Evolutionary conservation across 164 flowering plant genomes (phyloP).

Genomic region (Sextonia rubra): DNA sequence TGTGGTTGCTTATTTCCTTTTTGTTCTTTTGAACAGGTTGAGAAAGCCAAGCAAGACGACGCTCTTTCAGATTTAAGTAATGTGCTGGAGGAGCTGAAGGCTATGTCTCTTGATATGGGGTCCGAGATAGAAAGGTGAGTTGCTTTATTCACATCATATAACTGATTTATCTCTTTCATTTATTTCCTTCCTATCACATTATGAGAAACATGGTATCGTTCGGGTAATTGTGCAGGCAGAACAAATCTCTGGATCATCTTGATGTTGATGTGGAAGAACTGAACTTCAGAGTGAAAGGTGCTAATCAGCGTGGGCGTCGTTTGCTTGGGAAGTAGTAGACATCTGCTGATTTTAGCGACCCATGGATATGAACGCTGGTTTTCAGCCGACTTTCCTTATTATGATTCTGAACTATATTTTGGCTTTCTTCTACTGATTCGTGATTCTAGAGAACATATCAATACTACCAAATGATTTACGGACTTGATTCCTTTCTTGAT

Average conservation of each 20-base stretch:
- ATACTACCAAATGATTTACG: too few relatives aligned
- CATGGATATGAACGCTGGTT: not conserved
- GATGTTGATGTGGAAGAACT: slow-evolving; percentile 63
- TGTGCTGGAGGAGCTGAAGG: slow-evolving; percentile 17
- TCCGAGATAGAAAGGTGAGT: slow-evolving; percentile 42
- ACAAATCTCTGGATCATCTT: slow-evolving; percentile 52
- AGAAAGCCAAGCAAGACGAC: slow-evolving; percentile 21
- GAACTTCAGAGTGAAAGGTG: slow-evolving; percentile 49
- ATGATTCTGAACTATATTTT: not conserved
- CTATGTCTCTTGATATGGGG: slow-evolving; percentile 23
- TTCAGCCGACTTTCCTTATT: not conserved
- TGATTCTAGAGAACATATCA: not conserved
- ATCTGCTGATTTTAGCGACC: not conserved
- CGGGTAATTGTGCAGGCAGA: slow-evolving; percentile 55
- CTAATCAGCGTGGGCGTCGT: slow-evolving; percentile 58
- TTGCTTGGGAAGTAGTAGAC: slow-evolving; percentile 13
- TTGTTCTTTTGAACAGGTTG: slow-evolving; percentile 14
- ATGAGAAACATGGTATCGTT: not conserved
- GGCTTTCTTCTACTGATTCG: not conserved
- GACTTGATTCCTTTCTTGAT: too few relatives aligned
- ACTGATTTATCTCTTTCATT: too few relatives aligned
- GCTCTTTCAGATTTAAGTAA: slow-evolving; percentile 18
- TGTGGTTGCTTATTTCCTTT: not conserved
- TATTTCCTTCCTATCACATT: not conserved
- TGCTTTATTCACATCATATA: not conserved